Evolutionary conservation across 108 stramenopile species (phyloP), one percentile per base, ranked within the genome.

Genomic region (Nitzschia palea): DNA sequence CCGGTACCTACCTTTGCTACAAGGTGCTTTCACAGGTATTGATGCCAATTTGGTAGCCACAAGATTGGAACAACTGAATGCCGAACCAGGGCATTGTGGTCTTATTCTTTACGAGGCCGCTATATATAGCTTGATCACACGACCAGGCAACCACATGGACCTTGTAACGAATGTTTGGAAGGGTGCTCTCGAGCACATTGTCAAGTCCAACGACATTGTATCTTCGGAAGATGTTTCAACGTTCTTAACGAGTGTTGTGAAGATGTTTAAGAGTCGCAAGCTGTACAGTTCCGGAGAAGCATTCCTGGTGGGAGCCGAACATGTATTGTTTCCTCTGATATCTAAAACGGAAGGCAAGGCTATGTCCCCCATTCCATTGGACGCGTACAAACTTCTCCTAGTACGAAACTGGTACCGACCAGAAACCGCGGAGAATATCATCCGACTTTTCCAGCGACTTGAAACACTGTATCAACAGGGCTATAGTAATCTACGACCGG

Each of bases 381-480:
- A 65, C 3, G 47, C 60, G 50, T 77, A 69, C 44, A 43, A 62
- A 14, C 32, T 33, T 14, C 33, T 66, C 6, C 54, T 77, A 29
- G 51, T 66, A 54, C 76, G 69, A 34, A 56, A 63, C 0, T 77
- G 69, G 69, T 66, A 68, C 37, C 57, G 60, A 35, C 42, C 42
- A 15, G 64, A 70, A 15, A 70, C 62, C 1, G 58, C 68, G 0
- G 28, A 14, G 27, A 43, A 20, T 54, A 63, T 66, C 0, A 57
- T 65, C 22, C 23, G 26, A 23, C 43, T 33, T 0, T 70, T 70
- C 36, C 30, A 59, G 45, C 30, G 48, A 37, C 18, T 77, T 0
- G 18, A 48, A 25, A 53, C 40, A 14, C 52, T 69, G 23, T 66
- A 66, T 64, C 36, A 42, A 36, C 25, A 48, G 18, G 76, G 76